Base-by-base conservation (phyloP, 1,284 basidiomycete genomes). In the Pyrrhoderma noxium region DNA sequence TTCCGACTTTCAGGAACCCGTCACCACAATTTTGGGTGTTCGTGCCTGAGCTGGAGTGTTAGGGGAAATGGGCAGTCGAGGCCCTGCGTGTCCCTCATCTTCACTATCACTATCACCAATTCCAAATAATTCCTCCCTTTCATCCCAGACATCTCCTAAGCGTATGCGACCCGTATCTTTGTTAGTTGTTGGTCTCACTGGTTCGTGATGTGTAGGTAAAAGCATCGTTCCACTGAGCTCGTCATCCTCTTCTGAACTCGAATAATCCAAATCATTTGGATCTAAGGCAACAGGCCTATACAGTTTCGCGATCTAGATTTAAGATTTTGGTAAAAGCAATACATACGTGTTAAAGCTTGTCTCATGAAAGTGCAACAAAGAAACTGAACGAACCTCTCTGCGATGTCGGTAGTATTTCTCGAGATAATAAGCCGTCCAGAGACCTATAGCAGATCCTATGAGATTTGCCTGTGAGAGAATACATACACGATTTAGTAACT, bases 381-480 rank as follows among this genome's bases (percentile, higher is more conserved):
- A n/a, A 25, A 38, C 7, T 19, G 21, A 8, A 60, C 60, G 36
- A 60, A 85, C 85, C 71, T 90, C 87, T 65, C 83, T 76, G 58
- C 88, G 73, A 56, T 79, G 76, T 16, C 87, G 80, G 64, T 90
- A 83, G 58, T 89, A 79, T 49, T 72, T 74, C 62, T 90, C 88
- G 40, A 85, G 65, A 56, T 87, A 66, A 61, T 79, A 89, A 0
- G 83, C 71, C 45, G 72, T 62, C 59, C 78, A 80, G 9, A 94
- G 68, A 1, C 90, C 92, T 3, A 89, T 64, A 0, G 77, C 70
- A 0, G 86, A 85, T 7, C 91, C 91, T 16, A 85, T 64, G n/a
- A 93, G 65, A 62, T 94, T 94, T 9, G 91, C 90, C 87, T 89
- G 55, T 13, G 49, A 5, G 38, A 39, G 42, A 34, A 21, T 14